phyloP scores from a whole-genome alignment of 1,139 yeast species.

The Saccharomyces pastorianus region DNA sequence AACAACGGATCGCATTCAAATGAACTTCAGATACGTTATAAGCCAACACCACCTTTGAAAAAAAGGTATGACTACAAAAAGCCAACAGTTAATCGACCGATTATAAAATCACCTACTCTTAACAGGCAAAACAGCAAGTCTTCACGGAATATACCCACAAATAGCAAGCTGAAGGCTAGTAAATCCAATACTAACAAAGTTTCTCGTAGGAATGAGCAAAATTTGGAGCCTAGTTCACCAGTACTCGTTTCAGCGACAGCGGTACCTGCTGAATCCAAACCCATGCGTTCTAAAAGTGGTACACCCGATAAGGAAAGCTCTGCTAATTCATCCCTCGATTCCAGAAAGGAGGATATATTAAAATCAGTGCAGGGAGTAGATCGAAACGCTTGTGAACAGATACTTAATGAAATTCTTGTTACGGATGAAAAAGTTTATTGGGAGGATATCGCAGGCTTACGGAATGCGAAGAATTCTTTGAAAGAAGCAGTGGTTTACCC shows the following conservation, averaged over 20 bases:
- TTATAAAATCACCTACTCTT: constrained; percentile 13
- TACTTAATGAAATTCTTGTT: constrained; percentile 43
- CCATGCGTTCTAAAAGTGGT: neutral
- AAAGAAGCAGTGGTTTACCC: constrained; percentile 65
- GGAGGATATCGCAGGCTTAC: constrained; percentile 59
- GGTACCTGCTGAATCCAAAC: neutral
- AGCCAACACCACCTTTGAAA: neutral
- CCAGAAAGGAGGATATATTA: constrained; percentile 12
- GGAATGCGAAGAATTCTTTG: constrained; percentile 47
- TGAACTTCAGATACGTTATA: neutral
- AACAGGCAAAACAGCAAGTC: neutral
- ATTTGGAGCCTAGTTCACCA: constrained; percentile 5
- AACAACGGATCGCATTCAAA: neutral
- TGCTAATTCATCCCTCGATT: neutral
- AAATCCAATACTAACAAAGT: neutral
- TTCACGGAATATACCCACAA: neutral
- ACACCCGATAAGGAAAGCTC: neutral
- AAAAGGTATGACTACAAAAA: constrained; percentile 18
- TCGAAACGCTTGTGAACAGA: constrained; percentile 37
- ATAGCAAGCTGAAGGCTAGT: neutral
- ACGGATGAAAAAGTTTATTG: constrained; percentile 52
- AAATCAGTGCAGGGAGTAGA: constrained; percentile 37
- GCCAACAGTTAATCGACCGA: constrained; percentile 20
- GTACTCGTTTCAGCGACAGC: neutral
- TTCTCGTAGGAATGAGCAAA: neutral